phyloP scores from a whole-genome alignment of 2,329 filamentous ascomycete genomes.

The Colletotrichum endophyticum region DNA sequence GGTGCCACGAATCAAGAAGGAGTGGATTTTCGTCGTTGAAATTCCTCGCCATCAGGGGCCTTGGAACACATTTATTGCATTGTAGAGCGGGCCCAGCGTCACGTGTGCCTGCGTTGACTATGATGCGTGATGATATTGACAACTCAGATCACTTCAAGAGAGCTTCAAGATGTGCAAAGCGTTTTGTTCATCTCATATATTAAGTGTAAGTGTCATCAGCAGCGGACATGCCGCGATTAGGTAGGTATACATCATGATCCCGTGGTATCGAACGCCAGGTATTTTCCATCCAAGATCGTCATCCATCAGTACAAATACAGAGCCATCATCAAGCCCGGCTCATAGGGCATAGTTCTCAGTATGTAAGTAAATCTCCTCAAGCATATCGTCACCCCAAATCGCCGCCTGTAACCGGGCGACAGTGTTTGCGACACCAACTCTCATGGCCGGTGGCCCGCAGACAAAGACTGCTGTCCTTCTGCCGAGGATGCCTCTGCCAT shows the following conservation, averaged over 20 bases:
- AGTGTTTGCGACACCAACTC: slow-evolving; percentile 84
- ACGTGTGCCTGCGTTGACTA: no score
- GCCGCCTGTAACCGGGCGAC: slow-evolving; percentile 82
- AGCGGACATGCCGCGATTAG: neutral
- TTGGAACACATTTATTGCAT: no score
- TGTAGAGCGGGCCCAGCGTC: no score
- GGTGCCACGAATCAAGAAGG: rapidly evolving
- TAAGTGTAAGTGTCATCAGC: neutral
- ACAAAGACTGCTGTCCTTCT: slow-evolving; percentile 88
- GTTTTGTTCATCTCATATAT: neutral
- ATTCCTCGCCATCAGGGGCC: no score
- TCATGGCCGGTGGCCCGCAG: slow-evolving; percentile 86
- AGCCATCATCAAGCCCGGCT: slow-evolving; percentile 21
- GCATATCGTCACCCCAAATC: slow-evolving; percentile 78
- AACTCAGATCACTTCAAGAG: neutral
- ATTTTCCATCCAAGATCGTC: slow-evolving; percentile 1
- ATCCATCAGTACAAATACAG: slow-evolving; percentile 15
- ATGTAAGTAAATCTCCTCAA: slow-evolving; percentile 92
- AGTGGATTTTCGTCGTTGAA: no score
- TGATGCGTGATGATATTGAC: rapidly evolving
- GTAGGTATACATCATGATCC: neutral
- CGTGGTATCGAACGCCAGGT: slow-evolving; percentile 18
- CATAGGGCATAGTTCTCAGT: slow-evolving; percentile 93
- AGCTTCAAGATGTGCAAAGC: neutral
- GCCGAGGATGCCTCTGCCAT: slow-evolving; percentile 74